Conservation (phyloP, 495 filamentous ascomycete genomes). For the Talaromyces stipitatus region DNA sequence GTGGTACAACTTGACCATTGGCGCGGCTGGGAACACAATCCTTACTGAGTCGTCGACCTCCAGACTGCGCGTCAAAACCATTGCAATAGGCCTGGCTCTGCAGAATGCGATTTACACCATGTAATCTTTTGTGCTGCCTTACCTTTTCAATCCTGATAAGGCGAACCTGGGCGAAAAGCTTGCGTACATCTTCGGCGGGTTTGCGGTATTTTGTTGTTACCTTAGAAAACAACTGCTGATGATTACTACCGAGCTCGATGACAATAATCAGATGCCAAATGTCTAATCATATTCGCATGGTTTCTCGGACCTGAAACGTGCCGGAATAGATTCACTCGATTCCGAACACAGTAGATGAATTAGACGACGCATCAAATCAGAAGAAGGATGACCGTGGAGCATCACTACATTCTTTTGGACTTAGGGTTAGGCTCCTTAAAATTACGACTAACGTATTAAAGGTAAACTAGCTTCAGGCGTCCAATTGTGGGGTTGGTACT, state of each 20-base stretch:
- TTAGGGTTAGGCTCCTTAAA: not conserved
- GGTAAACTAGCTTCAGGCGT: not conserved
- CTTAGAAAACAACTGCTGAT: no score
- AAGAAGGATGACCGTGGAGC: not conserved
- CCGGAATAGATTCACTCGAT: no score
- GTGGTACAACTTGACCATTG: conserved; percentile 24
- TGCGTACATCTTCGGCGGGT: conserved; percentile 15
- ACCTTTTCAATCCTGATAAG: conserved; percentile 10
- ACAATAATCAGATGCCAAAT: no score
- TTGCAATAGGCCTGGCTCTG: conserved; percentile 19
- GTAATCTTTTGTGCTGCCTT: conserved; percentile 19
- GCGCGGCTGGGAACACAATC: conserved; percentile 23
- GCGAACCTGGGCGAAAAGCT: conserved; percentile 11
- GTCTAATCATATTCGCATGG: no score
- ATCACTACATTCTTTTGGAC: not conserved
- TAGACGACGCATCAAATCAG: not conserved
- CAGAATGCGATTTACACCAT: conserved; percentile 18
- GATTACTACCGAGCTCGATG: no score
- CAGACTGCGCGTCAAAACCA: conserved; percentile 22
- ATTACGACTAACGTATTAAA: not conserved
- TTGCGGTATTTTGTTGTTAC: no score
- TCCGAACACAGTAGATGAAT: not conserved
- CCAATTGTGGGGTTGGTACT: not conserved
- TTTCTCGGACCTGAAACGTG: no score
- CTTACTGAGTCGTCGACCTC: conserved; percentile 19